Conservation (phyloP, 441 rosid species). For the Raphanus hybrid region DNA sequence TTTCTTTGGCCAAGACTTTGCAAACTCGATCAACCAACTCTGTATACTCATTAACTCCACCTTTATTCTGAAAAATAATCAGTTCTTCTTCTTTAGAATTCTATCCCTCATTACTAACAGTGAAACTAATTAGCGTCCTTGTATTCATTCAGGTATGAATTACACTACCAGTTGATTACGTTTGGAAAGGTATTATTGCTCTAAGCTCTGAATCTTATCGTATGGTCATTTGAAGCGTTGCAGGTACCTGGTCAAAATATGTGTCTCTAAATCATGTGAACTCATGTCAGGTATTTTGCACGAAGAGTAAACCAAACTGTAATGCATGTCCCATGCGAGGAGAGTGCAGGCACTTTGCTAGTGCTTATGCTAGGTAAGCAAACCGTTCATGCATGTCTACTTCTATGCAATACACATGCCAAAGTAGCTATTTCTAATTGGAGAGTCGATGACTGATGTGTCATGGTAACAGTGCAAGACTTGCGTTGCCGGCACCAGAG, state of each 20-base stretch:
- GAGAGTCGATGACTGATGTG: conserved; percentile 25
- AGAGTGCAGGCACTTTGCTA: conserved; percentile 98
- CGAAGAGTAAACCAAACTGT: conserved; percentile 95
- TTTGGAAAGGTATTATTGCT: conserved; percentile 86
- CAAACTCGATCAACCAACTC: conserved; percentile 88
- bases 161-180: conserved; percentile 97
- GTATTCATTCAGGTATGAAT: conserved; percentile 72
- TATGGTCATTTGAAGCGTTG: conserved; percentile 19
- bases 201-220: conserved; percentile 28
- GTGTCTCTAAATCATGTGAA: conserved; percentile 35
- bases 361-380: conserved; percentile 97
- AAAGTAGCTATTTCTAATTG: conserved; percentile 18
- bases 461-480: conserved; percentile 81
- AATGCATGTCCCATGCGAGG: conserved; percentile 99
- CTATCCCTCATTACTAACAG: conserved; percentile 18
- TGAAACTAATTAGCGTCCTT: conserved; percentile 36
- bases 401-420: neutral
- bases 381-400: conserved; percentile 32
- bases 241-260: conserved; percentile 24
- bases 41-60: conserved; percentile 58
- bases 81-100: conserved; percentile 8
- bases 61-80: conserved; percentile 16
- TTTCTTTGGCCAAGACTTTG: conserved; percentile 99
- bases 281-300: conserved; percentile 90
- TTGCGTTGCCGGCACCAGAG: conserved; percentile 90